Conservation (phyloP, 768 basidiomycete genomes). For the Suillus subaureus region DNA sequence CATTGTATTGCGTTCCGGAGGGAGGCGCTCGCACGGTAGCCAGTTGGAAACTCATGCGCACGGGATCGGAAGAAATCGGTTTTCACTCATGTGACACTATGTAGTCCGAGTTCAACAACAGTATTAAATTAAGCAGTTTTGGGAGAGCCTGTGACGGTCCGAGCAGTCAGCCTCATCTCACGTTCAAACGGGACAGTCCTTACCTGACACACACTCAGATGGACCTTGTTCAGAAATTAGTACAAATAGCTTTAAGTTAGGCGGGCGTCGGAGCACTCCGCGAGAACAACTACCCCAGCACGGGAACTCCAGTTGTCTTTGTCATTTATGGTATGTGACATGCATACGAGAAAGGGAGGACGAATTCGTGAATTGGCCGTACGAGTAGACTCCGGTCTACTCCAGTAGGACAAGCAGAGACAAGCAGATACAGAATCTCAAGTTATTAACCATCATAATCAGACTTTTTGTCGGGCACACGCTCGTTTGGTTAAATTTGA, state of each 20-base stretch:
- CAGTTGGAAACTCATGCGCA: neutral
- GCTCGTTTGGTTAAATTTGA: neutral
- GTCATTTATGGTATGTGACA: neutral
- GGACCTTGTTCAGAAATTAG: neutral
- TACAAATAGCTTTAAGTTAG: neutral
- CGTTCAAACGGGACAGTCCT: neutral
- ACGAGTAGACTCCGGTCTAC: neutral
- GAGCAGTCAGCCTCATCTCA: neutral
- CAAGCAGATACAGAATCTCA: neutral
- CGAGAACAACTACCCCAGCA: neutral
- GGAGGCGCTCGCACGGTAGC: neutral
- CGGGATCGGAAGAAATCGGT: neutral
- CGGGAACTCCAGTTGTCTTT: neutral
- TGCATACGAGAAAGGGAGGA: neutral
- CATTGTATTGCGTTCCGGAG: neutral
- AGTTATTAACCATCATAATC: neutral
- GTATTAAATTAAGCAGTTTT: neutral
- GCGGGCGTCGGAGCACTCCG: neutral
- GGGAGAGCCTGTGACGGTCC: neutral
- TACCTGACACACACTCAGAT: neutral
- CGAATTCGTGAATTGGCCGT: neutral
- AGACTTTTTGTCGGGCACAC: neutral
- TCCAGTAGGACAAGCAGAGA: neutral
- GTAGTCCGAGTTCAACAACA: neutral
- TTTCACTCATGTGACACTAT: neutral